These are phyloP conservation scores for Teunomyces pallodes DNA, from an alignment of 805 yeast genomes.

Conservation along the genomic window DNA sequence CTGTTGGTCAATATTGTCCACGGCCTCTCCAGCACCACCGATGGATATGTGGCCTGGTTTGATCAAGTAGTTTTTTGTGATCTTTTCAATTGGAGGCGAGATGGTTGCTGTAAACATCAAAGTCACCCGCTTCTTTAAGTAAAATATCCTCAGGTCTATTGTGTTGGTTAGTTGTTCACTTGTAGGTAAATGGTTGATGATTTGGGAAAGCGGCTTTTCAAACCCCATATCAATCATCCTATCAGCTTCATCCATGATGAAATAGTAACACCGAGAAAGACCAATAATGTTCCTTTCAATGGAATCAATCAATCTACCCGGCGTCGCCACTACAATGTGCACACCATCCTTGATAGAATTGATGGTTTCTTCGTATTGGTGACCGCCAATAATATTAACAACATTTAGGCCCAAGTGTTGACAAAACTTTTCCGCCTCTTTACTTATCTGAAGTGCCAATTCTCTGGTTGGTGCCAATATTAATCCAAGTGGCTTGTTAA, in stretches of 20 bases:
- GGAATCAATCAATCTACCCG: constrained; percentile 86
- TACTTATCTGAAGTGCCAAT: constrained; percentile 81
- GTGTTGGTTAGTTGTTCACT: constrained; percentile 20
- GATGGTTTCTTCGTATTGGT: constrained; percentile 72
- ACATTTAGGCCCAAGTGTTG: constrained; percentile 39
- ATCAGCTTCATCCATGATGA: constrained; percentile 93
- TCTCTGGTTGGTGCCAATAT: constrained; percentile 93
- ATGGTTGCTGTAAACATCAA: constrained; percentile 96
- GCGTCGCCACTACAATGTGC: constrained; percentile 87
- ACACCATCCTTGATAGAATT: constrained; percentile 59
- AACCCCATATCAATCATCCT: constrained; percentile 95
- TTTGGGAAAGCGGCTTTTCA: constrained; percentile 69
- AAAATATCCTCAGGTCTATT: constrained; percentile 38
- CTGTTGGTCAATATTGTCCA: constrained; percentile 66
- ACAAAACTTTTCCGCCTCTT: constrained; percentile 58
- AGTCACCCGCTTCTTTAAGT: constrained; percentile 49
- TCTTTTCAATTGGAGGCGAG: constrained; percentile 66
- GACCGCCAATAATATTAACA: constrained; percentile 86
- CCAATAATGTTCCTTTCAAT: constrained; percentile 64
- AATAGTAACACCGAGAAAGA: constrained; percentile 57
- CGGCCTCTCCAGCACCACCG: constrained; percentile 65
- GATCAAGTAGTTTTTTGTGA: constrained; percentile 60
- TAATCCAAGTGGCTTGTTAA: constrained; percentile 70
- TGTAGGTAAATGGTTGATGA: constrained; percentile 55
- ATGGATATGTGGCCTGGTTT: constrained; percentile 64